These are phyloP conservation scores for Daldinia decipiens DNA, from an alignment of 495 filamentous ascomycete genomes.

Conservation along the genomic window DNA sequence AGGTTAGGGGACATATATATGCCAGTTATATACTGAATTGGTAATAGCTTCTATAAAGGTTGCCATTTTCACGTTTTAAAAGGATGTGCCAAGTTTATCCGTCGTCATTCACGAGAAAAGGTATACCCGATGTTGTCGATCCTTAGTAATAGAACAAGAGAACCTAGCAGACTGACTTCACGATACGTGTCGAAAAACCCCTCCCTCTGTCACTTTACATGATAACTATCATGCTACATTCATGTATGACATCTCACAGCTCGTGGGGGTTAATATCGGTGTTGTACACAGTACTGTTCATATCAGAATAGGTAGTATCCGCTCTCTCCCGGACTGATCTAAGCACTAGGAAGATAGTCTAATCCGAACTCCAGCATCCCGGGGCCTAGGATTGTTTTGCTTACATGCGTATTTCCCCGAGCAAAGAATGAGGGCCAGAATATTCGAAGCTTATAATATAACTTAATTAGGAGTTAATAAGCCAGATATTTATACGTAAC, in stretches of 20 bases:
- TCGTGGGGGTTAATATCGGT: slow-evolving; percentile 4
- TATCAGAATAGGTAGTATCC: slow-evolving; percentile 4
- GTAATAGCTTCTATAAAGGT: not conserved
- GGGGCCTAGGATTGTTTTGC: slow-evolving; percentile 4
- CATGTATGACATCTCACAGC: not conserved
- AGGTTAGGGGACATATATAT: no score
- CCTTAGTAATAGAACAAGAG: not conserved
- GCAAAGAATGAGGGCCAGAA: not conserved
- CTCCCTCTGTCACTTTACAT: not conserved
- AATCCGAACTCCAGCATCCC: slow-evolving; percentile 25
- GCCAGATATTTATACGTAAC: slow-evolving; percentile 1
- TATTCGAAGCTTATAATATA: slow-evolving; percentile 5
- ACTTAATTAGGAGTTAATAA: slow-evolving; percentile 21
- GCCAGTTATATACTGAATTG: not conserved
- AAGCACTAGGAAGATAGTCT: slow-evolving; percentile 7
- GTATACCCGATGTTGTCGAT: not conserved
- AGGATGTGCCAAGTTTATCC: not conserved
- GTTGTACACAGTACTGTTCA: not conserved
- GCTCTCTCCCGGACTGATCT: not conserved
- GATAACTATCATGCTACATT: slow-evolving; percentile 3
- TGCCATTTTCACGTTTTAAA: slow-evolving; percentile 1
- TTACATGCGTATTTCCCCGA: slow-evolving; percentile 9
- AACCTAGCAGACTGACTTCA: not conserved
- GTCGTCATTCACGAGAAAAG: not conserved
- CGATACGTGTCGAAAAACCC: not conserved